A percentile compares a stretch with the other conserved stretches of the same genome.
phyloP scores from a whole-genome alignment of 2,329 filamentous ascomycete genomes.

The Exophiala xenobiotica region DNA sequence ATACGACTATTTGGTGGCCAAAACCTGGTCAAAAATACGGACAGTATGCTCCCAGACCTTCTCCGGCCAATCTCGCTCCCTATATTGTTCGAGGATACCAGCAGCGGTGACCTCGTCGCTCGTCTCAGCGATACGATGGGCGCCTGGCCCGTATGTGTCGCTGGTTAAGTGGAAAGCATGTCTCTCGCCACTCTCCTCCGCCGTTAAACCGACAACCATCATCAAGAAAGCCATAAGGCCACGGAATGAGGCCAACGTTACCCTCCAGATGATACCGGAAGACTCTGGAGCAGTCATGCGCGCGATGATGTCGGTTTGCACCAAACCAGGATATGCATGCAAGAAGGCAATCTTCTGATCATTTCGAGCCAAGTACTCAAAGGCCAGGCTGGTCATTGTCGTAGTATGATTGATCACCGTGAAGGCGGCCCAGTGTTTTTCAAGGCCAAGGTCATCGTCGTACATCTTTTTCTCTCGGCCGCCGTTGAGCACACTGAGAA shows the following conservation, averaged over 20 bases:
- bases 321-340: constrained; percentile 49
- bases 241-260: constrained; percentile 10
- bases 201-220: constrained; percentile 7
- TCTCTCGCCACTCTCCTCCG: constrained; percentile 45
- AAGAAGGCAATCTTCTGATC: constrained; percentile 50
- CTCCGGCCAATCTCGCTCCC: constrained; percentile 30
- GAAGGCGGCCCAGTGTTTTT: constrained; percentile 37
- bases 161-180: constrained; percentile 44
- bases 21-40: background rate
- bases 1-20: background rate
- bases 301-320: constrained; percentile 34
- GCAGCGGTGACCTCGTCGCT: constrained; percentile 26
- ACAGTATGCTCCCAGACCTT: constrained; percentile 35
- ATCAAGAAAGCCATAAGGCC: background rate
- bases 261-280: constrained; percentile 3
- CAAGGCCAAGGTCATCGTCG: constrained; percentile 46
- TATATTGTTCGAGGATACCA: constrained; percentile 31
- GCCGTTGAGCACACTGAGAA: constrained; percentile 54
- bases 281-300: constrained; percentile 29
- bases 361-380: constrained; percentile 49
- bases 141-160: constrained; percentile 31
- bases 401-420: constrained; percentile 46
- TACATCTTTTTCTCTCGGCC: constrained; percentile 52
- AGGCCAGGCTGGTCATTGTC: constrained; percentile 50
- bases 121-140: constrained; percentile 34